These are phyloP conservation scores for Scutellaria baicalensis DNA, from an alignment of 257 asterid genomes.

Conservation along the genomic window DNA sequence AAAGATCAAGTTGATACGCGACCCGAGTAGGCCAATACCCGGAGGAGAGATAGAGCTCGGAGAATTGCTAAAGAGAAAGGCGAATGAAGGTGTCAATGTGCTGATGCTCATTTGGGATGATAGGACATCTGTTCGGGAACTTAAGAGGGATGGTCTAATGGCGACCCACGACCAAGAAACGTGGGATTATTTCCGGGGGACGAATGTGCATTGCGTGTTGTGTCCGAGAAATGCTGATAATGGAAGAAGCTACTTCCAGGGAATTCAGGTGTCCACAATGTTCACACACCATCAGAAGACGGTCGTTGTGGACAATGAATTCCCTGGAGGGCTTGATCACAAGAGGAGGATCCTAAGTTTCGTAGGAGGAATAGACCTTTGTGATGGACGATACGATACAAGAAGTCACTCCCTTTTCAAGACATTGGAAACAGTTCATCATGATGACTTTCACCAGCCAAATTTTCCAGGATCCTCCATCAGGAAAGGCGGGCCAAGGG, in stretches of 20 bases:
- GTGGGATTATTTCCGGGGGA: conserved; percentile 35
- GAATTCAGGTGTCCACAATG: conserved; percentile 61
- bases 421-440: conserved; percentile 50
- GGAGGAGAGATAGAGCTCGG: conserved; percentile 60
- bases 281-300: conserved; percentile 94
- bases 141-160: conserved; percentile 72
- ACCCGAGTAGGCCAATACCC: conserved; percentile 39
- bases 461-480: conserved; percentile 65
- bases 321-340: not conserved
- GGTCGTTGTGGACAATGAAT: conserved; percentile 49
- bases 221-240: conserved; percentile 75
- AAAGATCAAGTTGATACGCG: conserved; percentile 50
- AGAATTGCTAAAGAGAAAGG: conserved; percentile 62
- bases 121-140: conserved; percentile 41
- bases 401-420: conserved; percentile 53
- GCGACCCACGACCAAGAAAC: conserved; percentile 87
- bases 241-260: conserved; percentile 49
- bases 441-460: conserved; percentile 84
- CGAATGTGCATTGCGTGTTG: conserved; percentile 60
- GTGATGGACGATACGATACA: conserved; percentile 82
- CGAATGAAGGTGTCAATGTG: conserved; percentile 70
- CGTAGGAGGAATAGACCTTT: conserved; percentile 89
- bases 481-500: conserved; percentile 83
- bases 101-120: conserved; percentile 89
- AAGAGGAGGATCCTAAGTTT: conserved; percentile 62